Base-by-base conservation (phyloP, 2,329 filamentous ascomycete species). In the Penicillium sp. region DNA sequence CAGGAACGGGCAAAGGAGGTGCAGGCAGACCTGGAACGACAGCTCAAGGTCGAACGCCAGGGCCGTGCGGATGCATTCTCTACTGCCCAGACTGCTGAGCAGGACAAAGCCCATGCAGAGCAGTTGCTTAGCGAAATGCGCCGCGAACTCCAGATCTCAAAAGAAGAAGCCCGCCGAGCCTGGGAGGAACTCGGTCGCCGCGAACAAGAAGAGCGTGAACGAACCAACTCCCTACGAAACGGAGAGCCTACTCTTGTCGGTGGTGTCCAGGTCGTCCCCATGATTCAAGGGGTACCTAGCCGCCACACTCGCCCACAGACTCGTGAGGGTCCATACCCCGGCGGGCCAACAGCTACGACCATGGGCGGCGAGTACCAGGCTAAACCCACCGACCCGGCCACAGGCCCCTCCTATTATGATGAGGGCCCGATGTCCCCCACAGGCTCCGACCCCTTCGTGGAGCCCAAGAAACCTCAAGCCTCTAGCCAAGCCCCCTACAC, bases 181-280 rank as follows among this genome's bases (percentile, higher is more conserved):
- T 99, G 95, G 95, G 95, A 99, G 77, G 95, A 98, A 75, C 85
- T 99, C 1, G 95, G 95, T 25, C 85, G 93, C 51, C 87, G 92
- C 51, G 95, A 98, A 75, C 92, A 97, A 70, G 91, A 96, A 75
- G 93, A 97, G 75, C 87, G 93, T 6, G 93, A 97, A 62, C 85
- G 91, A 46, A 95, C 91, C 1, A 83, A 86, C 27, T 92, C 91
- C n/a, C 80, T 99, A 25, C 88, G 95, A 67, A 89, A 90, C 61
- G 95, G 95, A 7, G 87, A 92, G 59, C 91, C 93, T 14, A 97
- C 92, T 1, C 82, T 96, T 49, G 90, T 99, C 9, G 92, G 93
- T 49, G 93, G 93, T 43, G 92, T 98, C 13, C 93, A 97, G 70
- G 95, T 99, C 13, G 91, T 98, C 19, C 95, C 95, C 7, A 96